phyloP scores from a whole-genome alignment of 257 asterid species.

The Solanum lycopersicoides region DNA sequence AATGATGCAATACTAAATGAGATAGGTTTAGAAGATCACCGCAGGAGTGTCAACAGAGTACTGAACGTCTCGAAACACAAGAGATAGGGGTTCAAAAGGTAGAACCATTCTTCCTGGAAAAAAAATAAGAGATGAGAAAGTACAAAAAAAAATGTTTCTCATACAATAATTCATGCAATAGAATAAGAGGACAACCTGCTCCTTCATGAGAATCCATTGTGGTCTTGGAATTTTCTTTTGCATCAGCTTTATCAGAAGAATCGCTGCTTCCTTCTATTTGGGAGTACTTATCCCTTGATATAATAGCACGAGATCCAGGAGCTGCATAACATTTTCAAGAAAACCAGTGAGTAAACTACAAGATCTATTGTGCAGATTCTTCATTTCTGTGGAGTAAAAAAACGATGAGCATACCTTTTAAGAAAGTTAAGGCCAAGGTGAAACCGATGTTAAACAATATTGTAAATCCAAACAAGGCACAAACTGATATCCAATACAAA shows the following conservation, averaged over 20 bases:
- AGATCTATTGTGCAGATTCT: background rate
- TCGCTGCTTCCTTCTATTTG: slow-evolving; percentile 26
- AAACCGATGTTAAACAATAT: slow-evolving; percentile 44
- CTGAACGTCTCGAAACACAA: slow-evolving; percentile 46
- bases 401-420: slow-evolving; percentile 35
- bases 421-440: slow-evolving; percentile 40
- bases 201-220: background rate
- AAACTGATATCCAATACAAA: slow-evolving; percentile 48
- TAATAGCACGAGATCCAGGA: slow-evolving; percentile 55
- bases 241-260: background rate
- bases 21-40: slow-evolving; percentile 19
- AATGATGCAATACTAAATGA: background rate
- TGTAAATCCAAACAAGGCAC: slow-evolving; percentile 42
- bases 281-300: slow-evolving; percentile 41
- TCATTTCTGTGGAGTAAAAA: background rate
- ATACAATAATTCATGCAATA: background rate
- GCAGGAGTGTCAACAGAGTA: slow-evolving; percentile 39
- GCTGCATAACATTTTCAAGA: slow-evolving; percentile 32
- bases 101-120: slow-evolving; percentile 47
- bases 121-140: background rate
- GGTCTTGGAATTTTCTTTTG: background rate
- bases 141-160: background rate
- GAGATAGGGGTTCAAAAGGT: slow-evolving; percentile 48
- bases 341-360: background rate
- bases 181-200: background rate